These are phyloP conservation scores for Suaeda aralocaspica DNA, from an alignment of 148 eudicot species.

Conservation along the genomic window DNA sequence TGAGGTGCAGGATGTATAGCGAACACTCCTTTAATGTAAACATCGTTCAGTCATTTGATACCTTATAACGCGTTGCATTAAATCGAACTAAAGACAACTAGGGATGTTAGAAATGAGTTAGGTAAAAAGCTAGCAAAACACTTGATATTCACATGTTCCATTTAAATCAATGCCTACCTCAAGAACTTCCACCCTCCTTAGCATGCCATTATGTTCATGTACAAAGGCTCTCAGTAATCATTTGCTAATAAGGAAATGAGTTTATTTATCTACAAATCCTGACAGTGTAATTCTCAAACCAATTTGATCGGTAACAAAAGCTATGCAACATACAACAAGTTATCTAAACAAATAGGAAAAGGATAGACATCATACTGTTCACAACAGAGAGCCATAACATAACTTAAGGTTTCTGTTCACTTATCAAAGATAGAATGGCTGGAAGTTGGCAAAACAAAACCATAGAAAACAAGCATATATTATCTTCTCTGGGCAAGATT, in stretches of 20 bases:
- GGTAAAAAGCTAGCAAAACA: not conserved
- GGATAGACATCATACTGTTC: not conserved
- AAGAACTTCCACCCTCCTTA: constrained; percentile 47
- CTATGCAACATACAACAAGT: not conserved
- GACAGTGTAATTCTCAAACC: too few relatives aligned
- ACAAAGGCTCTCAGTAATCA: constrained; percentile 86
- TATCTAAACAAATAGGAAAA: not conserved
- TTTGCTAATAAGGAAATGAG: constrained; percentile 43
- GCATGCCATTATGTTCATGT: constrained; percentile 72
- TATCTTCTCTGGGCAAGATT: too few relatives aligned
- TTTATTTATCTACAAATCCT: not conserved
- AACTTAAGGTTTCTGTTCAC: too few relatives aligned
- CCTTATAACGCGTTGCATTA: too few relatives aligned
- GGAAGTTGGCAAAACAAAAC: too few relatives aligned
- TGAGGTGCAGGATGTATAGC: too few relatives aligned
- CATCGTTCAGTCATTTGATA: too few relatives aligned
- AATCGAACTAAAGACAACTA: not conserved
- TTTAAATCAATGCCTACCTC: constrained; percentile 52
- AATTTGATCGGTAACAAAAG: too few relatives aligned
- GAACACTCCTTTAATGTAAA: too few relatives aligned
- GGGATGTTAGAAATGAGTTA: not conserved
- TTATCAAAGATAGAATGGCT: too few relatives aligned
- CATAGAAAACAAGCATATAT: too few relatives aligned
- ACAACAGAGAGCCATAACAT: not conserved
- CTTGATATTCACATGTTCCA: not conserved